Evolutionary conservation across 148 eudicot species (phyloP).

Genomic region (Chenopodium formosanum): DNA sequence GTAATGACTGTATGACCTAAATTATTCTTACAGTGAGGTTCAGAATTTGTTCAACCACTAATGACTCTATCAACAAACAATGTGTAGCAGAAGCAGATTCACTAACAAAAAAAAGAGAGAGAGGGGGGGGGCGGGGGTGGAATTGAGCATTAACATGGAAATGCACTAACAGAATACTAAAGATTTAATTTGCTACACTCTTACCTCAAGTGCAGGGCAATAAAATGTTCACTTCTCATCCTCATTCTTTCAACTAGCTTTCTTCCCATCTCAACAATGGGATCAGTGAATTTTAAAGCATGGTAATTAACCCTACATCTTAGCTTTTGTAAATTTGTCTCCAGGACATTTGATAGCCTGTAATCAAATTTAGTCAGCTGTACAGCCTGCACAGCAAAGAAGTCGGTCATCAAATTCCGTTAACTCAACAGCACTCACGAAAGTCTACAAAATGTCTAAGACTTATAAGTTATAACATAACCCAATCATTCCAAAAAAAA

Average conservation of each 20-base stretch:
- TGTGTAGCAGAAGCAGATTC: background rate
- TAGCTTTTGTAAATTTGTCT: constrained; percentile 62
- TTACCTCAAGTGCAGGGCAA: constrained; percentile 84
- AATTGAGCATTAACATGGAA: too few species aligned
- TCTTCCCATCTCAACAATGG: constrained; percentile 69
- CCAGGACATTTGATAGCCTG: constrained; percentile 70
- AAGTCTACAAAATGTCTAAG: background rate
- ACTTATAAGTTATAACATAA: background rate
- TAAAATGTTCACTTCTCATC: constrained; percentile 60
- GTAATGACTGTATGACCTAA: too few species aligned
- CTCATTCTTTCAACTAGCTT: constrained; percentile 73
- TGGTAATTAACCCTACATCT: constrained; percentile 90
- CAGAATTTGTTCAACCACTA: background rate
- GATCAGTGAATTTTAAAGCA: constrained; percentile 64
- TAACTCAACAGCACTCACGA: background rate
- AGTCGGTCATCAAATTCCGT: background rate
- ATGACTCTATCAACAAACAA: background rate
- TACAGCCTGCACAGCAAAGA: constrained; percentile 63
- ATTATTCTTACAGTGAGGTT: constrained; percentile 4
- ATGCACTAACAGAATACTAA: background rate
- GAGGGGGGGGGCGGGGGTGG: too few species aligned
- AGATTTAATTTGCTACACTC: constrained; percentile 1
- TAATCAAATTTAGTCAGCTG: constrained; percentile 87
- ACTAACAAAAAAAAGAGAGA: background rate
- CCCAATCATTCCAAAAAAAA: background rate